A percentile compares a stretch with the other conserved stretches of the same genome.
These are phyloP conservation scores for Candida tammaniensis DNA, from an alignment of 805 yeast species.

Conservation along the genomic window DNA sequence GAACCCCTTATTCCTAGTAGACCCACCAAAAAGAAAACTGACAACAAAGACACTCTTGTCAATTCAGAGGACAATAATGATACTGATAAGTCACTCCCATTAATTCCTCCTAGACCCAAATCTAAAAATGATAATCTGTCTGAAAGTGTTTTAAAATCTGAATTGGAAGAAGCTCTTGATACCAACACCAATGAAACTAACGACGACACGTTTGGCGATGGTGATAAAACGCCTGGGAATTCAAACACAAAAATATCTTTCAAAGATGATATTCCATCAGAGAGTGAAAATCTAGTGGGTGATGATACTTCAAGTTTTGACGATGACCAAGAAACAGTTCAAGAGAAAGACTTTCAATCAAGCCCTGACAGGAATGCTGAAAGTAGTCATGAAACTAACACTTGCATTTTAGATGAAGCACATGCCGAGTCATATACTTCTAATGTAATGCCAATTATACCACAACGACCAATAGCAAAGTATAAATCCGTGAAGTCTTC, in stretches of 20 bases:
- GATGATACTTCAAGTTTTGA: slow-evolving; percentile 23
- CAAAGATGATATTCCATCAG: slow-evolving; percentile 22
- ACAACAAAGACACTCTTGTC: slow-evolving; percentile 1
- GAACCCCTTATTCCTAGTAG: slow-evolving; percentile 3
- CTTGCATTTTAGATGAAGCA: too few relatives aligned
- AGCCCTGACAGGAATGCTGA: too few relatives aligned
- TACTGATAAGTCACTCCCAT: slow-evolving; percentile 10
- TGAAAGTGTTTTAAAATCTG: slow-evolving; percentile 1
- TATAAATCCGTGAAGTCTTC: slow-evolving; percentile 4
- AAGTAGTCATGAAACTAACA: too few relatives aligned
- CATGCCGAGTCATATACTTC: neutral
- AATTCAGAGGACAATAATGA: neutral
- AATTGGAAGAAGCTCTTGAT: neutral
- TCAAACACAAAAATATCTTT: slow-evolving; percentile 26
- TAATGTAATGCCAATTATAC: slow-evolving; percentile 9
- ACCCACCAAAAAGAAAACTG: slow-evolving; percentile 4
- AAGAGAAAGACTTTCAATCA: slow-evolving; percentile 19
- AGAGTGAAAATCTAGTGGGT: slow-evolving; percentile 13
- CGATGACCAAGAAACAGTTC: slow-evolving; percentile 32
- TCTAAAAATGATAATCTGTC: neutral
- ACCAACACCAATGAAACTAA: neutral
- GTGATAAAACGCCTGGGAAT: slow-evolving; percentile 33
- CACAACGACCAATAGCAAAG: slow-evolving; percentile 8
- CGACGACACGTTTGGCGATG: slow-evolving; percentile 17
- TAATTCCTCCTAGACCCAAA: slow-evolving; percentile 10